Percentiles rank a stretch among this genome's conserved stretches.
Conservation (phyloP, 2,329 filamentous ascomycete species). For the Paracorniculantispora psalliotae region DNA sequence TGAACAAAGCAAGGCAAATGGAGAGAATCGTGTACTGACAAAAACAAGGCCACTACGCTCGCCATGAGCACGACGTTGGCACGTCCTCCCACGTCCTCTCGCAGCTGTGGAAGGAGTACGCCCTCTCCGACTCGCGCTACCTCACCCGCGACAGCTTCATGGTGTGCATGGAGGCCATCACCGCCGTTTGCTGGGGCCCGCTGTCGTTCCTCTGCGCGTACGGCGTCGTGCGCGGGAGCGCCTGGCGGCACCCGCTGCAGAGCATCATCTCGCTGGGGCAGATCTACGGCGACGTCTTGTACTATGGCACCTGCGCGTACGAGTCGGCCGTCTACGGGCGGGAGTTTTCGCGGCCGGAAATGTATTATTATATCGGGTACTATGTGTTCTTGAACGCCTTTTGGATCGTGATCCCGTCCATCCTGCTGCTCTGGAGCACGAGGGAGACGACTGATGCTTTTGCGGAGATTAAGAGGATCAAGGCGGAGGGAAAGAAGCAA, state of each 20-base stretch:
- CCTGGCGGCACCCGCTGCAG: constrained; percentile 39
- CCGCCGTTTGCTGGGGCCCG: constrained; percentile 42
- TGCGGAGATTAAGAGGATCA: not conserved
- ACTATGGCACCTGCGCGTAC: constrained; percentile 37
- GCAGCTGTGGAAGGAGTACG: constrained; percentile 47
- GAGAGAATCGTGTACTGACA: too few species aligned
- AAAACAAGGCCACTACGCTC: constrained; percentile 36
- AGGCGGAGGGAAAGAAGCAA: not conserved
- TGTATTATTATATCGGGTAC: constrained; percentile 41
- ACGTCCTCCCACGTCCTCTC: constrained; percentile 32
- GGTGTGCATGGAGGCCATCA: constrained; percentile 42
- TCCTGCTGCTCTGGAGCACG: constrained; percentile 19
- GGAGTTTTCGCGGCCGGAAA: constrained; percentile 38
- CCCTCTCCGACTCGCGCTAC: constrained; percentile 44
- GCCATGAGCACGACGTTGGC: constrained; percentile 31
- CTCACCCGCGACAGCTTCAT: constrained; percentile 40
- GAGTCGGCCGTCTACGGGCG: constrained; percentile 28
- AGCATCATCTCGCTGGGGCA: constrained; percentile 32
- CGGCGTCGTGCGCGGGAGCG: constrained; percentile 31
- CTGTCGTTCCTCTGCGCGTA: constrained; percentile 37
- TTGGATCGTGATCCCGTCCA: constrained; percentile 40
- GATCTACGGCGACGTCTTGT: constrained; percentile 42
- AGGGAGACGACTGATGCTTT: constrained; percentile 14
- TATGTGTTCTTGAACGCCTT: constrained; percentile 40
- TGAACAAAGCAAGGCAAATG: too few species aligned